phyloP scores from a whole-genome alignment of 371 early-diverging fungal species.

The Coemansia sp. region DNA sequence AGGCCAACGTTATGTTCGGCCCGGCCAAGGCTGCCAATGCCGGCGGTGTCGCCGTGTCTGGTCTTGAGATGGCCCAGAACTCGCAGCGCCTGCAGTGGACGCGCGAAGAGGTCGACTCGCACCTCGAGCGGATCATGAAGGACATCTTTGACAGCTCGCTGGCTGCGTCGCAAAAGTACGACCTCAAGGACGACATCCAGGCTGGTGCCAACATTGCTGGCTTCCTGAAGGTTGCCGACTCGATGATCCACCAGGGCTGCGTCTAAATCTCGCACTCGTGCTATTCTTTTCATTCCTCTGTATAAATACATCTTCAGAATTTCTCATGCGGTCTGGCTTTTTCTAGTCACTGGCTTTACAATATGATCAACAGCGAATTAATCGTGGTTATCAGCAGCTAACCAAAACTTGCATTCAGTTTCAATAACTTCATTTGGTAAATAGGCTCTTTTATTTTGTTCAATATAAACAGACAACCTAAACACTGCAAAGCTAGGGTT shows the following conservation, averaged over 20 bases:
- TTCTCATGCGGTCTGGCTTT: too few species aligned
- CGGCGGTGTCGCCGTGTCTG: slow-evolving; percentile 56
- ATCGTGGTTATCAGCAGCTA: too few species aligned
- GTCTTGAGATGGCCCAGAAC: slow-evolving; percentile 57
- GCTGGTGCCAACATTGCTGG: slow-evolving; percentile 57
- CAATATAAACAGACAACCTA: slow-evolving; percentile 27
- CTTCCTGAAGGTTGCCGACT: slow-evolving; percentile 55
- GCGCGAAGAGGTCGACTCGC: slow-evolving; percentile 52
- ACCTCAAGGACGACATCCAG: slow-evolving; percentile 53
- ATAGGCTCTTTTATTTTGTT: slow-evolving; percentile 7
- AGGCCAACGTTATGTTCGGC: slow-evolving; percentile 50
- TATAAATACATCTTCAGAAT: slow-evolving; percentile 2
- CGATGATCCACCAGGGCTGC: slow-evolving; percentile 55
- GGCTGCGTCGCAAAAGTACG: slow-evolving; percentile 47
- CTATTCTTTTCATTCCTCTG: slow-evolving; percentile 1
- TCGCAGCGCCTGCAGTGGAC: slow-evolving; percentile 55
- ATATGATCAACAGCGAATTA: too few species aligned
- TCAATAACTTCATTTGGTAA: too few species aligned
- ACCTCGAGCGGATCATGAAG: slow-evolving; percentile 53
- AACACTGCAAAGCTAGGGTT: slow-evolving; percentile 51
- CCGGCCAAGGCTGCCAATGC: slow-evolving; percentile 57
- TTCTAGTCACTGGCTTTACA: too few species aligned
- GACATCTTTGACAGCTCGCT: slow-evolving; percentile 55
- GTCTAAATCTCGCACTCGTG: slow-evolving; percentile 25
- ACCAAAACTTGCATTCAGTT: neutral